These are phyloP conservation scores for Plasmopara viticola DNA, from an alignment of 352 stramenopile species.

Conservation along the genomic window DNA sequence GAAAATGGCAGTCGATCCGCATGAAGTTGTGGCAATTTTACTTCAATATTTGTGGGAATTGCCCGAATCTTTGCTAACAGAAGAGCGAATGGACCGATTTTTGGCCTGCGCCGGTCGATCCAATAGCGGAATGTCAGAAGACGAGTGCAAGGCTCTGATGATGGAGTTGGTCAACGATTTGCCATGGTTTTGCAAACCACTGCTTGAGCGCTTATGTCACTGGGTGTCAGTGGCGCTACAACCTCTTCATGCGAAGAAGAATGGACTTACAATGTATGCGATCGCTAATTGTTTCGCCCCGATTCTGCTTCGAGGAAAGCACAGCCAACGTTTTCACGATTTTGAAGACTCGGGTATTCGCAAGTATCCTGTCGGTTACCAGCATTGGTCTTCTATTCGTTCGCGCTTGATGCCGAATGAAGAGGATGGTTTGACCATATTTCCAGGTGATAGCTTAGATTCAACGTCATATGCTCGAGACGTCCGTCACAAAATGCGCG, in stretches of 20 bases:
- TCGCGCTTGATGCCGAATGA: conserved; percentile 47
- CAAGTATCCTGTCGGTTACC: conserved; percentile 71
- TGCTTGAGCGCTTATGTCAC: conserved; percentile 67
- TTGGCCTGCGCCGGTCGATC: conserved; percentile 36
- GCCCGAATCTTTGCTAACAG: conserved; percentile 66
- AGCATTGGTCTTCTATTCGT: conserved; percentile 42
- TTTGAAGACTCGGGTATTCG: conserved; percentile 61
- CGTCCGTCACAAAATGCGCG: conserved; percentile 46
- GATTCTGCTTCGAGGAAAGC: conserved; percentile 48
- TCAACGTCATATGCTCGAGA: conserved; percentile 32
- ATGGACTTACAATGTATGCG: conserved; percentile 60
- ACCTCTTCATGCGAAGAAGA: conserved; percentile 56
- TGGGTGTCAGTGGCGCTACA: conserved; percentile 52
- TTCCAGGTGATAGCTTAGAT: conserved; percentile 27
- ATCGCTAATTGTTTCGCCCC: conserved; percentile 61
- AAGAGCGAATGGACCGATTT: conserved; percentile 67
- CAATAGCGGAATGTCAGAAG: conserved; percentile 32
- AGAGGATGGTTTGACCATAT: conserved; percentile 31
- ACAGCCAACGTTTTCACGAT: conserved; percentile 47
- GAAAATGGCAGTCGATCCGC: conserved; percentile 72
- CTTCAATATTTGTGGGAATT: conserved; percentile 83
- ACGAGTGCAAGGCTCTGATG: conserved; percentile 56
- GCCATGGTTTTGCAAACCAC: conserved; percentile 71
- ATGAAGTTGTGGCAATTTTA: conserved; percentile 73
- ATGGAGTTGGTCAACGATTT: conserved; percentile 73